Base-by-base conservation (phyloP, 2,329 filamentous ascomycete genomes). In the Claviceps sorghi region DNA sequence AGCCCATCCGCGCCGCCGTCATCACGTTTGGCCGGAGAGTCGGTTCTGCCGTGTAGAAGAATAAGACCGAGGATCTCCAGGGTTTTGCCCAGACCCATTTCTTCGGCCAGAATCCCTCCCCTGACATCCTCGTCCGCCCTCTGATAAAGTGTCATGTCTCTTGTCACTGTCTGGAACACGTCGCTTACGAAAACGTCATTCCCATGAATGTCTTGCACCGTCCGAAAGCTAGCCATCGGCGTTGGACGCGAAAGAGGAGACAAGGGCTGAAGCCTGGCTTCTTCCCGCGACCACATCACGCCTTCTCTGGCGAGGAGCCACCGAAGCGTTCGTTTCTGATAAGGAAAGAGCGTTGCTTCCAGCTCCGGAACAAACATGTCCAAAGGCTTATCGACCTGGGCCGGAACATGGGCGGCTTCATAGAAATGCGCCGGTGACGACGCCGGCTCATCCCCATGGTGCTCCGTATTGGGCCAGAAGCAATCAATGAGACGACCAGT, bases 31-130 rank as follows among this genome's bases (percentile, higher is more conserved):
- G n/a, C 3, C 2, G 13, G 38, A 4, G 13, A 9, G 8, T 53
- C 49, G 6, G 40, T 41, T 59, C 58, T 41, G 56, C 55, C n/a
- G 61, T 91, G 80, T 26, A 84, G 69, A 8, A 79, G 70, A n/a
- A 89, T 78, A 11, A 91, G 70, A 4, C 82, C 76, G 45, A 89
- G 79, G 2, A 87, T 72, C 66, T 91, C 87, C 3, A 90, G 72
- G 0, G 86, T 91, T 64, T 91, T 91, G 1, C 86, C 86, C 1
- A 91, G 70, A 0, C 86, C 86, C 86, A 91, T 91, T 64, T 91
- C 86, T 61, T 91, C 86, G 0, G 84, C 81, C 5, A 91, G 69
- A 48, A 88, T 82, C 0, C 85, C 85, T 13, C 80, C 79, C 46
- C 66, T 73, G 11, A 79, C 53, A 0, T 59, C 57, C n/a, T 63